Percentiles rank a stretch among this genome's conserved stretches.
These are phyloP conservation scores for Boletus calvinii DNA, from an alignment of 1,284 basidiomycete species.

Conservation along the genomic window DNA sequence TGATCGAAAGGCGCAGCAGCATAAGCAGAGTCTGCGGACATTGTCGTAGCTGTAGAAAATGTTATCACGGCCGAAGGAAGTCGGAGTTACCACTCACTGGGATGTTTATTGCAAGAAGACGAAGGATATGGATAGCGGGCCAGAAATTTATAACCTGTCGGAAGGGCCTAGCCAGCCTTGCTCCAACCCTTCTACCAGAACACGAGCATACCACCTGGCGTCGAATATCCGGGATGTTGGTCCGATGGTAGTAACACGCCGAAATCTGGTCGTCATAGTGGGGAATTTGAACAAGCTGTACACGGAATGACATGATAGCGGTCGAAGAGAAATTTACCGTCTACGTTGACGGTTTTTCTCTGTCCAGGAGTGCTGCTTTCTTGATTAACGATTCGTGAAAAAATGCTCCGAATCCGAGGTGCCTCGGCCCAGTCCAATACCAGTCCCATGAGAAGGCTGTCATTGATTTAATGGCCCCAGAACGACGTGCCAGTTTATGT, in stretches of 20 bases:
- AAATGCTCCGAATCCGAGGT: neutral
- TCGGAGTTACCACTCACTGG: neutral
- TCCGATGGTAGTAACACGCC: neutral
- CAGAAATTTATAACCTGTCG: neutral
- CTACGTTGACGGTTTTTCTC: neutral
- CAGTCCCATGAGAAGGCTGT: neutral
- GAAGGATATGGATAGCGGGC: neutral
- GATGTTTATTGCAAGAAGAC: neutral
- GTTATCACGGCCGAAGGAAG: neutral
- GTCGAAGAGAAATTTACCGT: neutral
- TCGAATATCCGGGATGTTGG: neutral
- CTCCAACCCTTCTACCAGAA: neutral
- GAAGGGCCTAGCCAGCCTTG: neutral
- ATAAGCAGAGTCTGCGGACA: neutral
- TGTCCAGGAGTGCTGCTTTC: neutral
- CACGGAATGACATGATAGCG: neutral
- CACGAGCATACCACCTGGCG: constrained; percentile 3
- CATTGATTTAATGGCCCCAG: neutral
- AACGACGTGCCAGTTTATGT: neutral
- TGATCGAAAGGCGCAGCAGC: constrained; percentile 29
- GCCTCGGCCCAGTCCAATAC: neutral
- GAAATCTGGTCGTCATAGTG: neutral
- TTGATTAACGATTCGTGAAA: neutral
- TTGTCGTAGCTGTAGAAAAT: constrained; percentile 1
- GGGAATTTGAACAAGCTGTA: neutral